Conservation (phyloP, 2,329 filamentous ascomycete genomes). For the Albifimbria verrucaria region DNA sequence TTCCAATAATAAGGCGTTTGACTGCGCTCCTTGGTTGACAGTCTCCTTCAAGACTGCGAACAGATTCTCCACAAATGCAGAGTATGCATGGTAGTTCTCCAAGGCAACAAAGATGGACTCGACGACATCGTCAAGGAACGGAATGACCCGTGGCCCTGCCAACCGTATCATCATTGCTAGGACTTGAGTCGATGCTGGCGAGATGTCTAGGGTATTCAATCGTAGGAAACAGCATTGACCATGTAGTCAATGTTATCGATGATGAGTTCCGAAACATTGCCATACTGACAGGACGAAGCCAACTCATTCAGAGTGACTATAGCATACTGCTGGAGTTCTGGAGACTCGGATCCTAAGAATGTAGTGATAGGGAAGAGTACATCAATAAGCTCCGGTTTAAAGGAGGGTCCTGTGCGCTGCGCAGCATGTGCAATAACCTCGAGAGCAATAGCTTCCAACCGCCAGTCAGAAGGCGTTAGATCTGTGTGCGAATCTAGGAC, state of each 20-base stretch:
- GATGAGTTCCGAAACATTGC: conserved; percentile 71
- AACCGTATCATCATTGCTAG: conserved; percentile 91
- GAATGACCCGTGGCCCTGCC: conserved; percentile 75
- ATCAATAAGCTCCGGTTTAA: conserved; percentile 84
- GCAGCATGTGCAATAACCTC: conserved; percentile 79
- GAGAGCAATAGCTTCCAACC: conserved; percentile 72
- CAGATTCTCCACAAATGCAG: conserved; percentile 76
- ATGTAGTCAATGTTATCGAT: conserved; percentile 95
- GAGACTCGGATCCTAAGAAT: conserved; percentile 71
- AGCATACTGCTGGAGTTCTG: conserved; percentile 72
- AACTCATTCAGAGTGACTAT: conserved; percentile 79
- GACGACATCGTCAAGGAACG: conserved; percentile 88
- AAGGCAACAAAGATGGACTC: conserved; percentile 87
- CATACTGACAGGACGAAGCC: conserved; percentile 72
- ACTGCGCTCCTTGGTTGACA: conserved; percentile 74
- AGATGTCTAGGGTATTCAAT: conserved; percentile 88
- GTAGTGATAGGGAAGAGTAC: conserved; percentile 88
- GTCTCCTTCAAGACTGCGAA: conserved; percentile 81
- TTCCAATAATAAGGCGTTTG: conserved; percentile 45
- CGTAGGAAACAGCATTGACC: conserved; percentile 88
- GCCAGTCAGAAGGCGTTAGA: conserved; percentile 58
- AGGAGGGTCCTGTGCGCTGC: conserved; percentile 60
- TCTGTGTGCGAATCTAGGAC: conserved; percentile 55
- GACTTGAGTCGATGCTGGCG: conserved; percentile 86
- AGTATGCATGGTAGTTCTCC: conserved; percentile 95